These are phyloP conservation scores for Dichotomopilus funicola DNA, from an alignment of 2,329 filamentous ascomycete genomes.

Conservation along the genomic window DNA sequence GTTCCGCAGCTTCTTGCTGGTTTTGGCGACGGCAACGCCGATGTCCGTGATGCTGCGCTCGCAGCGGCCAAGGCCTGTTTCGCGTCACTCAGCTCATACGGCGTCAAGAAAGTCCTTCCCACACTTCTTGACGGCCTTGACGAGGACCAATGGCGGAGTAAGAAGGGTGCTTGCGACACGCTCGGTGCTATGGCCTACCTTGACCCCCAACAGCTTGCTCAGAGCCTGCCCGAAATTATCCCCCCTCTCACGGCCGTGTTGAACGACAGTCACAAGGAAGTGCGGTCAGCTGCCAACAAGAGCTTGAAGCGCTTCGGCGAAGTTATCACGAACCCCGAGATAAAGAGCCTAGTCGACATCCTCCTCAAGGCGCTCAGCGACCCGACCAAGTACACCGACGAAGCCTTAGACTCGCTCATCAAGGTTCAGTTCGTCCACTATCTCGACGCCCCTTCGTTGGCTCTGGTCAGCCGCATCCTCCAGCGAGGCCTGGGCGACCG, in stretches of 20 bases:
- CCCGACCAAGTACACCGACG: conserved; percentile 93
- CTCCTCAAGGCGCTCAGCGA: conserved; percentile 95
- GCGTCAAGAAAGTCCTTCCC: conserved; percentile 89
- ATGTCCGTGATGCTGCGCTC: conserved; percentile 88
- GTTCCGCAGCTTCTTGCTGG: conserved; percentile 83
- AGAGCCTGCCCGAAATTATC: conserved; percentile 92
- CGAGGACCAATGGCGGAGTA: conserved; percentile 95
- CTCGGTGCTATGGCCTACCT: conserved; percentile 98
- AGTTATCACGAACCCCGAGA: conserved; percentile 95
- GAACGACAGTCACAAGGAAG: conserved; percentile 98
- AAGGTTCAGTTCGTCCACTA: conserved; percentile 99
- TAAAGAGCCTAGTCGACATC: conserved; percentile 85
- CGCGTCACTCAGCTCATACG: conserved; percentile 85
- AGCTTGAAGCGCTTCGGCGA: conserved; percentile 97
- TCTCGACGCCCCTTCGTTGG: conserved; percentile 91
- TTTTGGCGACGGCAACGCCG: conserved; percentile 80
- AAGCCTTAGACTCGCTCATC: conserved; percentile 87
- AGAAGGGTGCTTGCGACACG: conserved; percentile 94
- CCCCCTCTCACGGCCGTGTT: conserved; percentile 88
- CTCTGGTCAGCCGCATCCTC: conserved; percentile 88
- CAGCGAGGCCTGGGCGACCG: conserved; percentile 87
- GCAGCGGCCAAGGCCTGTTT: conserved; percentile 94
- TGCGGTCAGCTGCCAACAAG: conserved; percentile 83
- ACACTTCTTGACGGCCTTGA: conserved; percentile 87
- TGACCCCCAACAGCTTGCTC: conserved; percentile 87